Evolutionary conservation across 306 rosid genomes (phyloP).

Genomic region (Medicago ruthenica): DNA sequence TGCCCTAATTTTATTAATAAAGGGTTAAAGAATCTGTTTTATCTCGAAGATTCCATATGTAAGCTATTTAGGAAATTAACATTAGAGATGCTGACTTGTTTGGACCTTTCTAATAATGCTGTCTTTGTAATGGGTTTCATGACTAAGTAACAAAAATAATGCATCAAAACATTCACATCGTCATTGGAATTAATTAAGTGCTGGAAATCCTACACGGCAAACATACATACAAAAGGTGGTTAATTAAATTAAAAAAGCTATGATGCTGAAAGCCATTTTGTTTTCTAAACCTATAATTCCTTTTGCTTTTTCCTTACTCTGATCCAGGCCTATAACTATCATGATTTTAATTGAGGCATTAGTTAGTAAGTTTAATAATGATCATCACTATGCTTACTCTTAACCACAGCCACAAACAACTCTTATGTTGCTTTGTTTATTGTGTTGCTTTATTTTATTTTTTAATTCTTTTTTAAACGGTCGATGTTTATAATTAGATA

Average conservation of each 20-base stretch:
- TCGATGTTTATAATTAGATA: no score
- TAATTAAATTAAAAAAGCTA: slow-evolving; percentile 12
- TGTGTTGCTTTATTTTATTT: background rate
- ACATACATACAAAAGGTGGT: slow-evolving; percentile 44
- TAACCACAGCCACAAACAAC: slow-evolving; percentile 35
- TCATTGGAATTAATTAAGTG: slow-evolving; percentile 21
- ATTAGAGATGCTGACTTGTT: slow-evolving; percentile 30
- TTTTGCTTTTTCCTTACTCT: slow-evolving; percentile 19
- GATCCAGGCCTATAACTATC: slow-evolving; percentile 25
- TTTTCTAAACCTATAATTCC: slow-evolving; percentile 27
- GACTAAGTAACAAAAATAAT: slow-evolving; percentile 14
- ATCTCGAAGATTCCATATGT: slow-evolving; percentile 15
- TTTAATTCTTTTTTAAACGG: no score
- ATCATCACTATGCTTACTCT: slow-evolving; percentile 14
- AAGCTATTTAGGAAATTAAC: background rate
- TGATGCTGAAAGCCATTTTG: slow-evolving; percentile 53
- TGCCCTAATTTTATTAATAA: background rate
- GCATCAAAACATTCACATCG: slow-evolving; percentile 28
- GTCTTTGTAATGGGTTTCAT: slow-evolving; percentile 28
- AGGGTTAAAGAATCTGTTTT: background rate
- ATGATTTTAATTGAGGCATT: slow-evolving; percentile 23
- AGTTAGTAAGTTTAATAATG: slow-evolving; percentile 11
- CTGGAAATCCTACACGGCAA: slow-evolving; percentile 65
- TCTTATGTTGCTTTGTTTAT: background rate
- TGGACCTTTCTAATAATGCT: slow-evolving; percentile 32